Evolutionary conservation across 306 rosid genomes (phyloP).

Genomic region (Vigna unguiculata): DNA sequence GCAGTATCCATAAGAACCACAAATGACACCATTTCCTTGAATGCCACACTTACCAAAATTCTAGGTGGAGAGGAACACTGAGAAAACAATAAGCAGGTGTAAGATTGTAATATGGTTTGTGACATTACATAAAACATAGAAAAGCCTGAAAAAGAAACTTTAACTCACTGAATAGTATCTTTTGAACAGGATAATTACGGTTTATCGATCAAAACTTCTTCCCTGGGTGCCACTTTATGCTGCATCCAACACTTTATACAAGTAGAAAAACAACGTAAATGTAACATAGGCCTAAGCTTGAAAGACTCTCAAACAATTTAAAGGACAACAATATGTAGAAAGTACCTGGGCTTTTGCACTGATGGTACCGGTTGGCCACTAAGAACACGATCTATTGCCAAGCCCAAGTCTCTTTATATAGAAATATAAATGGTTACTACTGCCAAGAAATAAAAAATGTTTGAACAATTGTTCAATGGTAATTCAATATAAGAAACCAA

Average conservation of each 20-base stretch:
- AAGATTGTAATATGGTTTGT: slow-evolving; percentile 30
- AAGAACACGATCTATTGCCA: slow-evolving; percentile 86
- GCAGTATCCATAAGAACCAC: slow-evolving; percentile 27
- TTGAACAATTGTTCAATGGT: slow-evolving; percentile 8
- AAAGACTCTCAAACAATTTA: slow-evolving; percentile 30
- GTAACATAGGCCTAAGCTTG: slow-evolving; percentile 22
- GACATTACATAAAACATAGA: slow-evolving; percentile 25
- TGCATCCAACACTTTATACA: slow-evolving; percentile 87
- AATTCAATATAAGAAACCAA: slow-evolving; percentile 48
- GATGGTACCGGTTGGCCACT: slow-evolving; percentile 76
- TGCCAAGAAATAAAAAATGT: slow-evolving; percentile 37
- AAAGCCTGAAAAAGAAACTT: slow-evolving; percentile 37
- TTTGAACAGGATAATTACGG: slow-evolving; percentile 34
- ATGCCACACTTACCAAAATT: slow-evolving; percentile 23
- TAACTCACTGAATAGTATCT: slow-evolving; percentile 42
- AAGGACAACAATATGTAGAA: slow-evolving; percentile 36
- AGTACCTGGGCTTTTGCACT: slow-evolving; percentile 77
- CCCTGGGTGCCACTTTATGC: slow-evolving; percentile 97
- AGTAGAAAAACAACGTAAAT: slow-evolving; percentile 32
- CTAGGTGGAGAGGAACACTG: slow-evolving; percentile 35
- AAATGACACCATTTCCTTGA: slow-evolving; percentile 41
- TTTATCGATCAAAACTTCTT: slow-evolving; percentile 43
- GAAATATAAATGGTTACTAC: slow-evolving; percentile 41
- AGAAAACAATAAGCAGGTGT: slow-evolving; percentile 37
- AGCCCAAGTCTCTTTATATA: slow-evolving; percentile 69